A percentile compares a stretch with the other conserved stretches of the same genome.
These are phyloP conservation scores for Brettanomyces custersianus DNA, from an alignment of 805 yeast genomes.

Conservation along the genomic window DNA sequence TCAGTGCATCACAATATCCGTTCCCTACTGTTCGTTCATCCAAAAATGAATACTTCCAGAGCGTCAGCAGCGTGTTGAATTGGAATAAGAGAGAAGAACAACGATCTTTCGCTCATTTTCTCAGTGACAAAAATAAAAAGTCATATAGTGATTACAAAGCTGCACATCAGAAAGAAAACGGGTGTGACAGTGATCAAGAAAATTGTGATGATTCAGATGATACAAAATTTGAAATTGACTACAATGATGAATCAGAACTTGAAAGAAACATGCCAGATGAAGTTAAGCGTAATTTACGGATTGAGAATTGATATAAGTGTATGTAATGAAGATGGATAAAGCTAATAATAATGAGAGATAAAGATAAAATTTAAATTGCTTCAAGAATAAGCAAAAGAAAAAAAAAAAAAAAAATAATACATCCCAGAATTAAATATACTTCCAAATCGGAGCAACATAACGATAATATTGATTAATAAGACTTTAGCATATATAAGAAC, in stretches of 20 bases:
- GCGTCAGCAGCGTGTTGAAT: conserved; percentile 76
- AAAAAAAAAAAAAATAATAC: too few species aligned
- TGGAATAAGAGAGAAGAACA: conserved; percentile 93
- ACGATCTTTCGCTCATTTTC: conserved; percentile 61
- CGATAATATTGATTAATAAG: too few species aligned
- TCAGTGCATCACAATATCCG: conserved; percentile 82
- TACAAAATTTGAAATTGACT: conserved; percentile 24
- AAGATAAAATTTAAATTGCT: too few species aligned
- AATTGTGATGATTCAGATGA: conserved; percentile 7
- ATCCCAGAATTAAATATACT: too few species aligned
- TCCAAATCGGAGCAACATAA: too few species aligned
- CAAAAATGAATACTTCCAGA: conserved; percentile 70
- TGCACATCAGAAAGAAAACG: not conserved
- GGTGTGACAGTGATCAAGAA: not conserved
- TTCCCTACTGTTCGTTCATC: conserved; percentile 85
- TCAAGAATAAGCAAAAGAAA: too few species aligned
- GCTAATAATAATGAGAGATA: too few species aligned
- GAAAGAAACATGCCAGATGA: not conserved
- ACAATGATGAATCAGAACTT: conserved; percentile 17
- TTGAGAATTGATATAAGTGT: not conserved
- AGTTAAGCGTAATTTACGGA: not conserved
- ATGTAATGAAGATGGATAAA: too few species aligned
- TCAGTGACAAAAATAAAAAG: conserved; percentile 47
- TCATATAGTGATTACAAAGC: conserved; percentile 22
- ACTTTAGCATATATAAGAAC: too few species aligned